Evolutionary conservation across 805 yeast genomes (phyloP).

Genomic region (Wickerhamiella sorbophila): DNA sequence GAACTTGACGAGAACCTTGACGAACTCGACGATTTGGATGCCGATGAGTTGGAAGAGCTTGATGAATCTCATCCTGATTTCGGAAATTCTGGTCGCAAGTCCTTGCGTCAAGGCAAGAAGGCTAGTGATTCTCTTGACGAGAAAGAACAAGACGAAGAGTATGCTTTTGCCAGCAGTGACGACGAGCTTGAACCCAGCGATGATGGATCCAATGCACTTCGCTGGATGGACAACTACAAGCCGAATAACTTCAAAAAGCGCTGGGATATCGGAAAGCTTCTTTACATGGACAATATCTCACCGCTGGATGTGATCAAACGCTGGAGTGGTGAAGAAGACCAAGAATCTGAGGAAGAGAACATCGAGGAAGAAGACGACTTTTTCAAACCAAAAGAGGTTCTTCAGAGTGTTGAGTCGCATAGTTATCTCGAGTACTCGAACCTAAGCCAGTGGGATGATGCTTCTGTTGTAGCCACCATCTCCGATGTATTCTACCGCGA

Average conservation of each 20-base stretch:
- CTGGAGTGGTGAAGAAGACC: conserved; percentile 20
- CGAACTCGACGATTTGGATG: conserved; percentile 24
- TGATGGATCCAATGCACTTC: conserved; percentile 22
- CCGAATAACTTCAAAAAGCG: conserved; percentile 37
- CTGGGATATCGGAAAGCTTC: conserved; percentile 73
- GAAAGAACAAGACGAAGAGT: conserved; percentile 9
- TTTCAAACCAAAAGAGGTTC: conserved; percentile 16
- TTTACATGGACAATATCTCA: conserved; percentile 64
- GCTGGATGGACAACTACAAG: conserved; percentile 28
- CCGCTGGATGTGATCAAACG: conserved; percentile 32
- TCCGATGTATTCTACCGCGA: conserved; percentile 21
- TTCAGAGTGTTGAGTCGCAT: conserved; percentile 6
- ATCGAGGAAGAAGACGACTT: conserved; percentile 22
- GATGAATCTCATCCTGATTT: conserved; percentile 34
- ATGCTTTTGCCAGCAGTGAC: conserved; percentile 13
- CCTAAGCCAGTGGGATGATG: conserved; percentile 16
- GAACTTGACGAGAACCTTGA: conserved; percentile 23
- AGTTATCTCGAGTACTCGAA: conserved; percentile 18
- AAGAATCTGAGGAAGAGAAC: conserved; percentile 17
- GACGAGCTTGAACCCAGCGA: conserved; percentile 13
- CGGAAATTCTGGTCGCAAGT: conserved; percentile 17
- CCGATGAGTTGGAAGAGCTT: conserved; percentile 28
- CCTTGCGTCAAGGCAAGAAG: conserved; percentile 11
- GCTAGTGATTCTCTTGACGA: background rate
- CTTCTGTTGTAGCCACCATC: conserved; percentile 17